These are phyloP conservation scores for Euphorbia celastroides DNA, from an alignment of 441 rosid genomes.

Conservation along the genomic window DNA sequence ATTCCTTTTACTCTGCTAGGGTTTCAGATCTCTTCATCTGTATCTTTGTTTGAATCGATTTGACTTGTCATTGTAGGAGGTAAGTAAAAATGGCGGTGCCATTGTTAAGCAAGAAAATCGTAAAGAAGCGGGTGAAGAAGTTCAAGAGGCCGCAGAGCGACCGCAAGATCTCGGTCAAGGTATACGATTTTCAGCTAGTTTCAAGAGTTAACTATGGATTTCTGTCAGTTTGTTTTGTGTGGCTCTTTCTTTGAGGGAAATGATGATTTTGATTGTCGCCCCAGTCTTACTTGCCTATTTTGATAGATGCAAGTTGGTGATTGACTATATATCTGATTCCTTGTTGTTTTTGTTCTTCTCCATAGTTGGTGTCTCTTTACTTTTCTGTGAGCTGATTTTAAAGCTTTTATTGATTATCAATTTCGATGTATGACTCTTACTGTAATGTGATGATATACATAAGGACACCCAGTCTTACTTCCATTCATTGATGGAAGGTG, in stretches of 20 bases:
- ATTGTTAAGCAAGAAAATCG: slow-evolving; percentile 21
- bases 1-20: background rate
- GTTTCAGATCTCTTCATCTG: background rate
- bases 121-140: slow-evolving; percentile 4
- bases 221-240: background rate
- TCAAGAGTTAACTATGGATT: background rate
- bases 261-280: slow-evolving; percentile 83
- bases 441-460: slow-evolving; percentile 33
- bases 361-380: background rate
- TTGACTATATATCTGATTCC: slow-evolving; percentile 62
- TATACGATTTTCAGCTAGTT: slow-evolving; percentile 9
- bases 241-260: slow-evolving; percentile 20
- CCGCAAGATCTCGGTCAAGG: slow-evolving; percentile 36
- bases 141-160: slow-evolving; percentile 14
- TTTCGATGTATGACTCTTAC: background rate
- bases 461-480: slow-evolving; percentile 41
- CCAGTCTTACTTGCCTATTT: slow-evolving; percentile 72
- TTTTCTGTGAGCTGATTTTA: background rate
- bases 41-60: background rate
- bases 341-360: background rate
- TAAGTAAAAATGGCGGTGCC: slow-evolving; percentile 57
- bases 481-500: slow-evolving; percentile 19
- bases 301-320: slow-evolving; percentile 70
- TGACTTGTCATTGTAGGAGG: background rate
- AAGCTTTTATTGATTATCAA: background rate